Base-by-base conservation (phyloP, 2,329 filamentous ascomycete genomes). In the Corinectria fuckeliana region DNA sequence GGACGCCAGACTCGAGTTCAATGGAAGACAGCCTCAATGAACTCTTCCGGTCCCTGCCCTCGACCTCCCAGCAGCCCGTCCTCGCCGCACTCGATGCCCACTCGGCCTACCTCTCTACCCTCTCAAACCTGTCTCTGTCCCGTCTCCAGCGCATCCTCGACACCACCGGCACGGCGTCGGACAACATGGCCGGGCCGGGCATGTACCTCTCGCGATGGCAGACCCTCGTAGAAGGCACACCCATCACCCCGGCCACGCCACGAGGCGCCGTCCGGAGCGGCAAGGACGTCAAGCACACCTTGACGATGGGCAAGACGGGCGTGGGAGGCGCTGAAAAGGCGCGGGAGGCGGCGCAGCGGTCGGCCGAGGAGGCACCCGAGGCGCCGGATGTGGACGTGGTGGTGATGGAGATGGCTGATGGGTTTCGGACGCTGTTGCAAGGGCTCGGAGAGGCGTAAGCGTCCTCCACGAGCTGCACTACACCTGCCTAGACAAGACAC, bases 161-260 rank as follows among this genome's bases (percentile, higher is more conserved):
- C 53, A 69, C 69, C 1, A 61, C 69, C 4, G 67, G 65, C 38
- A 62, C 56, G 16, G 65, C 68, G 25, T 56, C 62, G 3, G 50
- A 77, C 32, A 82, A 58, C 50, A 67, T 83, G 52, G 81, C 80
- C 21, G 90, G 90, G 0, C 90, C 91, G 0, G 91, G 91, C 1
- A 85, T 90, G 45, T 93, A 90, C 70, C 82, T 93, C 21, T 81
- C 85, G 1, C 83, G 87, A 49, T 93, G 91, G 91, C 88, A 92
- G 71, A 79, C 84, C 1, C 78, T 93, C 6, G 78, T 93, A 3
- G 88, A 93, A 70, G 78, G 82, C n/a, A 91, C 91, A 0, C 73
- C 82, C 44, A 87, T 93, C 61, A 90, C 89, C 1, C 89, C 91
- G 0, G 81, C 77, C 0, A 79, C 76, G 1, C 73, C 79, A 0